Base-by-base conservation (phyloP, 768 basidiomycete genomes). In the Fistulinella prunicolor region DNA sequence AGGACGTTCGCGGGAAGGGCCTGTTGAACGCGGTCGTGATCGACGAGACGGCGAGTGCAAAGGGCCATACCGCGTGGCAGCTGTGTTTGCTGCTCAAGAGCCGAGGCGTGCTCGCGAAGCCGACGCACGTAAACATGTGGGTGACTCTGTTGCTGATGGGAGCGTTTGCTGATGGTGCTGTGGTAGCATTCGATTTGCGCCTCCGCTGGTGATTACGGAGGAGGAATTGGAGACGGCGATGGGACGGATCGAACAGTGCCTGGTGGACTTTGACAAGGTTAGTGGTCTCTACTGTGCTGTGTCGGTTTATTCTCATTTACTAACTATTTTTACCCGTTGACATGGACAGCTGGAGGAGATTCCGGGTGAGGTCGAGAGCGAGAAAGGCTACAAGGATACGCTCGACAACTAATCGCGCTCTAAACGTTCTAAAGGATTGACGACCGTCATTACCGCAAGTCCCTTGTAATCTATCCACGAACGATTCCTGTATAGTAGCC, bases 21-120 rank as follows among this genome's bases (percentile, higher is more conserved):
- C 69, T 99, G 47, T 72, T 99, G 56, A 98, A 97, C 63, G 95
- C 95, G 8, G 77, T 99, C 22, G 89, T 97, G 20, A 91, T 98
- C 46, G 85, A 97, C 61, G 92, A 97, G 73, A 67, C 70, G 51
- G 80, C 80, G 73, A 91, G 87, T 58, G 67, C 53, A 39, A 87
- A 81, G 68, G 86, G 89, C 14, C 73, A 92, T 42, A 85, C 89
- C 1, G 96, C 94, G 5, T 99, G 95, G 96, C 91, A 98, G 66
- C 75, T 98, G 44, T 98, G 96, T 69, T 63, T 98, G 63, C 67
- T 97, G 60, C 69, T 98, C 66, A 95, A 94, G 83, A 85, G 83
- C 57, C 80, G 89, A 38, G 93, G 94, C 4, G 80, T 97, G 46
- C 72, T 99, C 54, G 95, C 94, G 23, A 98, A 99, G 76, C 94